phyloP scores from a whole-genome alignment of 768 basidiomycete species.

The Leccinum barrowsii region DNA sequence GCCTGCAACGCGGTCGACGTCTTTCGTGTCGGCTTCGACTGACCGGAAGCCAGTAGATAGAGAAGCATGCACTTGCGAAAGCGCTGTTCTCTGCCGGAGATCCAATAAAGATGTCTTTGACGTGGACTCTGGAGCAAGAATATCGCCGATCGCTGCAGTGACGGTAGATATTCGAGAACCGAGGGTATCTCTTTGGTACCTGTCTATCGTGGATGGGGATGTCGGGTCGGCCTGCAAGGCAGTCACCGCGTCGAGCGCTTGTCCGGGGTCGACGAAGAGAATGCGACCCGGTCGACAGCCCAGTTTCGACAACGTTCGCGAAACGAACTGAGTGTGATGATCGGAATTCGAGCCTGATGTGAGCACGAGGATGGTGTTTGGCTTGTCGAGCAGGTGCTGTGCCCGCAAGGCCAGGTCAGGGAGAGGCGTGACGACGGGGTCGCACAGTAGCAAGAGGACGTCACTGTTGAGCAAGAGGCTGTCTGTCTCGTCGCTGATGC shows the following conservation, averaged over 20 bases:
- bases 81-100: constrained; percentile 37
- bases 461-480: constrained; percentile 42
- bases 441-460: constrained; percentile 60
- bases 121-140: constrained; percentile 7
- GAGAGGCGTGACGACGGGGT: constrained; percentile 53
- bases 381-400: constrained; percentile 28
- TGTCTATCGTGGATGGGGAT: constrained; percentile 52
- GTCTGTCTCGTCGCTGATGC: constrained; percentile 14
- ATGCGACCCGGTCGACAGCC: constrained; percentile 28
- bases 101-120: constrained; percentile 11
- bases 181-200: constrained; percentile 59
- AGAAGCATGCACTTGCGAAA: constrained; percentile 39
- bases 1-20: constrained; percentile 35
- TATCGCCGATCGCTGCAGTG: constrained; percentile 35
- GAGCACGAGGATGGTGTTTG: constrained; percentile 45
- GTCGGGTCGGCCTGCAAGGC: constrained; percentile 43
- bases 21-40: constrained; percentile 29
- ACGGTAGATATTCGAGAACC: constrained; percentile 57
- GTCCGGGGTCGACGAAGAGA: constrained; percentile 54
- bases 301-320: constrained; percentile 21
- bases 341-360: constrained; percentile 26
- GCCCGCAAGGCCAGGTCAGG: constrained; percentile 31
- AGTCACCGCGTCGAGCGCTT: constrained; percentile 53
- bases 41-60: constrained; percentile 36
- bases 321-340: constrained; percentile 13